A percentile compares a stretch with the other conserved stretches of the same genome.
These are phyloP conservation scores for Russula griseocarnosa DNA, from an alignment of 768 basidiomycete species.

Conservation along the genomic window DNA sequence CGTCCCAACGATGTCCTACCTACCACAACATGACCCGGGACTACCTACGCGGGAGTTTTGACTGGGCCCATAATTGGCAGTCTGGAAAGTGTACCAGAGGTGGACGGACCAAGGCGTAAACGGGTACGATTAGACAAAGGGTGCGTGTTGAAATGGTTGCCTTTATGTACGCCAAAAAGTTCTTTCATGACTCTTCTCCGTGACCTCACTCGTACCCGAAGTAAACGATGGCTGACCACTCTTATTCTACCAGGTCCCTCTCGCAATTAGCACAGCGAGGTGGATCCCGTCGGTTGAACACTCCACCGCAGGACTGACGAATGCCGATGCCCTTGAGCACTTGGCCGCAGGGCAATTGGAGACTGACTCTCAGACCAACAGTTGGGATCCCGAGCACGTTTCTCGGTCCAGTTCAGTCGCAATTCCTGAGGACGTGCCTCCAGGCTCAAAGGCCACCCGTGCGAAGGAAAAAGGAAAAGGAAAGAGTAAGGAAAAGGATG, in stretches of 20 bases:
- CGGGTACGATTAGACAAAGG: slow-evolving; percentile 69
- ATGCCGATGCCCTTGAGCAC: slow-evolving; percentile 38
- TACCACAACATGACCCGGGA: slow-evolving; percentile 80
- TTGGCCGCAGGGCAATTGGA: slow-evolving; percentile 44
- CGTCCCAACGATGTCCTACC: slow-evolving; percentile 64
- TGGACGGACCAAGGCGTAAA: slow-evolving; percentile 66
- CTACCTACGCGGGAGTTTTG: slow-evolving; percentile 78
- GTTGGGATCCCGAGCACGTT: slow-evolving; percentile 54
- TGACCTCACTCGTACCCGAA: slow-evolving; percentile 8
- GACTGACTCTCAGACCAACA: slow-evolving; percentile 51
- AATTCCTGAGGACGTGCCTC: slow-evolving; percentile 30
- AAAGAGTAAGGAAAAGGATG: slow-evolving; percentile 38
- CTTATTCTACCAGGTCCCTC: slow-evolving; percentile 43
- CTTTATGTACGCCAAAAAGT: neutral
- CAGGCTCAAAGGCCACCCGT: slow-evolving; percentile 8
- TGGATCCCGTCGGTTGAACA: slow-evolving; percentile 61
- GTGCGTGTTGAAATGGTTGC: slow-evolving; percentile 42
- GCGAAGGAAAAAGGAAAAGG: slow-evolving; percentile 46
- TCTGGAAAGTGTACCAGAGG: slow-evolving; percentile 46
- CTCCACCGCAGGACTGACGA: slow-evolving; percentile 42
- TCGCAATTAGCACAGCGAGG: slow-evolving; percentile 71
- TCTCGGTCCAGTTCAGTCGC: slow-evolving; percentile 57
- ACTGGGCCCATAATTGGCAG: slow-evolving; percentile 49
- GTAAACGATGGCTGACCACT: neutral
- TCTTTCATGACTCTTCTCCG: slow-evolving; percentile 2